These are phyloP conservation scores for Syncephalis plumigaleata DNA, from an alignment of 371 early-diverging fungal genomes.

Conservation along the genomic window DNA sequence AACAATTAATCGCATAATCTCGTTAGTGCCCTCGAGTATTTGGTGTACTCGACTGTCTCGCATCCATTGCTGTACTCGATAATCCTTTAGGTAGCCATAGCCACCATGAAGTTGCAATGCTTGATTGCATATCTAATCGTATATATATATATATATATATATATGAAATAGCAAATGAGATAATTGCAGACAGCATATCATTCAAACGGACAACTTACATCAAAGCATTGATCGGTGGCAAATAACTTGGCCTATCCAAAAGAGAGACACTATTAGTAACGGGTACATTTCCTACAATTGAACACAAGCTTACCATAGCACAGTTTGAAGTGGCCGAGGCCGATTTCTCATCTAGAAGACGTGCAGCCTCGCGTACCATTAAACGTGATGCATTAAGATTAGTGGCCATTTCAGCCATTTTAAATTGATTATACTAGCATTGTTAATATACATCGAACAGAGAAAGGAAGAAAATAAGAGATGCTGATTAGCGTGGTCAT, in stretches of 20 bases:
- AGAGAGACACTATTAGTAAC: too few species aligned
- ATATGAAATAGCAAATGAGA: too few species aligned
- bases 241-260: conserved; percentile 33
- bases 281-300: too few species aligned
- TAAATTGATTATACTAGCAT: conserved; percentile 27
- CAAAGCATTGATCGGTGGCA: conserved; percentile 34
- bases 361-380: conserved; percentile 35
- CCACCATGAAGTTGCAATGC: conserved; percentile 33
- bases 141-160: too few species aligned
- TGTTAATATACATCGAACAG: background rate
- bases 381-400: conserved; percentile 23
- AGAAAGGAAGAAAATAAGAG: background rate
- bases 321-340: conserved; percentile 16
- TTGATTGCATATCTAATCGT: conserved; percentile 5
- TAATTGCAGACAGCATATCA: too few species aligned
- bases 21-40: conserved; percentile 41
- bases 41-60: conserved; percentile 39
- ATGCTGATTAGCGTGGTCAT: background rate
- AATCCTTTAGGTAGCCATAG: conserved; percentile 41
- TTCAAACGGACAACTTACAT: conserved; percentile 20
- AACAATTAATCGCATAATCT: conserved; percentile 36
- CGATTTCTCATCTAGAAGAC: conserved; percentile 21
- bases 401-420: conserved; percentile 39
- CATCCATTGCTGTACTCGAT: conserved; percentile 36
- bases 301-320: conserved; percentile 17